These are phyloP conservation scores for Phoenix roebelenii DNA, from an alignment of 176 grass and related monocot species.

Conservation along the genomic window DNA sequence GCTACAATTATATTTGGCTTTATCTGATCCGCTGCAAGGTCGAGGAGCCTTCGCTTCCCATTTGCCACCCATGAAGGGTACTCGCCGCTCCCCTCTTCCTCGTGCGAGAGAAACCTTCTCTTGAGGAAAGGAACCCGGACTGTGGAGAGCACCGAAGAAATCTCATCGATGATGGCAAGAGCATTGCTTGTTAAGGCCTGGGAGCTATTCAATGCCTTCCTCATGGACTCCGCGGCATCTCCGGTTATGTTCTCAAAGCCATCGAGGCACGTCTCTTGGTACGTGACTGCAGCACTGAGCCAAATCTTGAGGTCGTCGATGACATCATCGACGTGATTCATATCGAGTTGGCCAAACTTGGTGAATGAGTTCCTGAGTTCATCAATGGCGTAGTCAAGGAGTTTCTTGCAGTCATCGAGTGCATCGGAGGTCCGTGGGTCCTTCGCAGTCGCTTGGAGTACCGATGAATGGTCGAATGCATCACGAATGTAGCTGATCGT, in stretches of 20 bases:
- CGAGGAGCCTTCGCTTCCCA: too few species aligned
- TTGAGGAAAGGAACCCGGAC: too few species aligned
- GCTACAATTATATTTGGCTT: too few species aligned
- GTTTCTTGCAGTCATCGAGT: slow-evolving; percentile 59
- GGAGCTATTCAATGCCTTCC: slow-evolving; percentile 3
- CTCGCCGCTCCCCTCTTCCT: too few species aligned
- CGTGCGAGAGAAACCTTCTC: too few species aligned
- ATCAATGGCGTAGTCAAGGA: slow-evolving; percentile 67
- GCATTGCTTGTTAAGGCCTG: background rate
- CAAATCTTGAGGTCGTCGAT: slow-evolving; percentile 33
- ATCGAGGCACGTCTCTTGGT: slow-evolving; percentile 11
- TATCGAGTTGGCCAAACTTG: slow-evolving; percentile 45
- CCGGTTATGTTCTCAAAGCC: slow-evolving; percentile 4
- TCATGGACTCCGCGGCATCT: background rate
- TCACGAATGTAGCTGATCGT: slow-evolving; percentile 42
- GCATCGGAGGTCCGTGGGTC: slow-evolving; percentile 57
- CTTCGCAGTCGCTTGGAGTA: slow-evolving; percentile 39
- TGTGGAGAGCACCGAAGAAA: too few species aligned
- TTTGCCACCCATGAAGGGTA: too few species aligned
- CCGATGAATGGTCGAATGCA: slow-evolving; percentile 41
- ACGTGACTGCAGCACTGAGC: slow-evolving; percentile 12
- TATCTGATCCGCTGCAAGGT: too few species aligned
- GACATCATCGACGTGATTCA: slow-evolving; percentile 51
- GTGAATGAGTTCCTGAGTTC: slow-evolving; percentile 53
- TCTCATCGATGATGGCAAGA: too few species aligned